Conservation (phyloP, 2,329 filamentous ascomycete species). For the Fusarium avenaceum region DNA sequence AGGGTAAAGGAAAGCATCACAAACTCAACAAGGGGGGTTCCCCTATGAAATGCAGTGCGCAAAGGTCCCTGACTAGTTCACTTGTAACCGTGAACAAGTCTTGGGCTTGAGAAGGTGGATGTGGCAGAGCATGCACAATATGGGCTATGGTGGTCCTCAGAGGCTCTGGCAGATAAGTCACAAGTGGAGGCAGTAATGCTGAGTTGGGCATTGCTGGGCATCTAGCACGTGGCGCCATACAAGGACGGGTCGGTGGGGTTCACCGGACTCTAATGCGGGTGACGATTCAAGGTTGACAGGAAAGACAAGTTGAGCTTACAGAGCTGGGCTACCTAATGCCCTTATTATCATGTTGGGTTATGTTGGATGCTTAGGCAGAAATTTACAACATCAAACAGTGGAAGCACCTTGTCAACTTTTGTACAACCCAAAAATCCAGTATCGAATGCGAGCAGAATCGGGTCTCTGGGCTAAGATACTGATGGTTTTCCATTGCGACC, state of each 20-base stretch:
- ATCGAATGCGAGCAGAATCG: conserved; percentile 2
- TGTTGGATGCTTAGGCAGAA: conserved; percentile 30
- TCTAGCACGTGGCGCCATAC: conserved; percentile 50
- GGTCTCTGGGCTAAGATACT: conserved; percentile 7
- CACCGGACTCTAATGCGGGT: conserved; percentile 28
- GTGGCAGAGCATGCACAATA: conserved; percentile 29
- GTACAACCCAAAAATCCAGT: conserved; percentile 8
- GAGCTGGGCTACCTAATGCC: conserved; percentile 7
- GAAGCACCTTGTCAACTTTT: conserved; percentile 1
- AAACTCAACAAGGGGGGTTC: conserved; percentile 20
- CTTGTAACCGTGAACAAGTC: conserved; percentile 8
- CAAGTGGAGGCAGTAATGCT: conserved; percentile 30
- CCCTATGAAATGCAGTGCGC: conserved; percentile 20
- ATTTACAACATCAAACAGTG: conserved; percentile 18
- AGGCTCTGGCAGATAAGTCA: conserved; percentile 21
- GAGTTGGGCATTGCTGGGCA: conserved; percentile 44
- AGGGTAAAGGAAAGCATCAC: conserved; percentile 22
- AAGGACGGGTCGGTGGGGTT: conserved; percentile 45
- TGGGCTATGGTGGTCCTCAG: conserved; percentile 14
- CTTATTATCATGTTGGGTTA: conserved; percentile 10
- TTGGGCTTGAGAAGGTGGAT: conserved; percentile 11
- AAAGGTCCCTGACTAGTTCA: conserved; percentile 36
- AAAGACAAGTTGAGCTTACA: conserved; percentile 15
- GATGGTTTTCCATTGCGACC: conserved; percentile 18
- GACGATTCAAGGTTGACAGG: conserved; percentile 39